Conservation (phyloP, 1,284 basidiomycete species). For the Ceratobasidium sp. region DNA sequence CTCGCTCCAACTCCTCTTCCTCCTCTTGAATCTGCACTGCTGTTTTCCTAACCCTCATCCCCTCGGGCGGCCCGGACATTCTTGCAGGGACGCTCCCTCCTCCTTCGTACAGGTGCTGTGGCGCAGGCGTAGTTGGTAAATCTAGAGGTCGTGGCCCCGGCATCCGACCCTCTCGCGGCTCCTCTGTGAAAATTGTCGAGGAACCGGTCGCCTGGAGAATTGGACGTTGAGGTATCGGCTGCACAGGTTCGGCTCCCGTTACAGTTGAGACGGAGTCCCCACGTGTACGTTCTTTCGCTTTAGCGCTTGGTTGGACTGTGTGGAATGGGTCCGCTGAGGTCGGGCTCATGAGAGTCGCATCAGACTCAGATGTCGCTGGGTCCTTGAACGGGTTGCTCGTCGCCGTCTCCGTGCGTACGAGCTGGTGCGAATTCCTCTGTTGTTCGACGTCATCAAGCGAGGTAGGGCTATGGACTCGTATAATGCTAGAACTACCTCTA, state of each 20-base stretch:
- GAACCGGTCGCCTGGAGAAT: slow-evolving; percentile 29
- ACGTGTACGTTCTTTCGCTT: slow-evolving; percentile 18
- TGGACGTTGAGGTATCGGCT: slow-evolving; percentile 27
- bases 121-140: slow-evolving; percentile 40
- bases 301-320: background rate
- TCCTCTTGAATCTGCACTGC: slow-evolving; percentile 23
- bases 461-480: slow-evolving; percentile 26
- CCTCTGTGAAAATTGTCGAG: slow-evolving; percentile 3
- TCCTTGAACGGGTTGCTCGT: slow-evolving; percentile 39
- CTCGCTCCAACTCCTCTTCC: slow-evolving; percentile 46
- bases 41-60: slow-evolving; percentile 38
- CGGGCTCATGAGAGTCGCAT: slow-evolving; percentile 30
- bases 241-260: slow-evolving; percentile 26
- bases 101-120: slow-evolving; percentile 40
- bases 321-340: slow-evolving; percentile 32
- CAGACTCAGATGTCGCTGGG: slow-evolving; percentile 8
- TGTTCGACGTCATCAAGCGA: slow-evolving; percentile 41
- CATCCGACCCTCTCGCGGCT: slow-evolving; percentile 3
- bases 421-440: slow-evolving; percentile 14
- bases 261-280: slow-evolving; percentile 36
- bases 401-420: slow-evolving; percentile 17
- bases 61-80: slow-evolving; percentile 28
- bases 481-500: slow-evolving; percentile 1
- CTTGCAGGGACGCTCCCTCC: slow-evolving; percentile 36
- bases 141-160: slow-evolving; percentile 31